Conservation (phyloP, 192 early-diverging fungal species). For the Coemansia sp. region DNA sequence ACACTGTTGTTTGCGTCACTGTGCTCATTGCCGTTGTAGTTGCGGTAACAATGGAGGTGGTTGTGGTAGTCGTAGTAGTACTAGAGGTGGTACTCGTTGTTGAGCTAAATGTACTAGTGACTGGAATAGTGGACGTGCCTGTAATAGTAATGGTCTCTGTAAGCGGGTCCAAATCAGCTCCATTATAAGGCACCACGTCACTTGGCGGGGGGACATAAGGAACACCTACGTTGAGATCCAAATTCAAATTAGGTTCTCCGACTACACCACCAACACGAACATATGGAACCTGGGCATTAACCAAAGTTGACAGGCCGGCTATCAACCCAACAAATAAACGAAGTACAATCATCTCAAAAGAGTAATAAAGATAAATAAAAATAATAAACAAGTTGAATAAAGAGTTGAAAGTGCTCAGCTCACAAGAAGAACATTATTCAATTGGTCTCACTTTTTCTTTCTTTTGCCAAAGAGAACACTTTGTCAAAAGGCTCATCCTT, state of each 20-base stretch:
- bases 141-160: background rate
- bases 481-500: background rate
- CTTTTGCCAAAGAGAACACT: background rate
- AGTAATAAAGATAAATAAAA: background rate
- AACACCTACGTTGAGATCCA: background rate
- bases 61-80: background rate
- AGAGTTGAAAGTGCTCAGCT: background rate
- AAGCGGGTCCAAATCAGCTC: background rate
- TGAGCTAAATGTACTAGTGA: background rate
- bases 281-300: background rate
- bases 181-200: background rate
- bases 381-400: background rate
- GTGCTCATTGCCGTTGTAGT: background rate
- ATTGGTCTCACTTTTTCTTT: background rate
- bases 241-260: background rate
- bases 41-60: background rate
- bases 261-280: background rate
- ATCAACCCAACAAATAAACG: slow-evolving; percentile 10
- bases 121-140: background rate
- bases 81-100: background rate
- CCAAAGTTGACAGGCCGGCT: slow-evolving; percentile 30
- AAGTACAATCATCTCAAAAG: slow-evolving; percentile 10
- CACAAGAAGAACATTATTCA: background rate
- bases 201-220: background rate
- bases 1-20: background rate